Evolutionary conservation across 139 green algal species (phyloP).

Genomic region (Coelastrella sp.): DNA sequence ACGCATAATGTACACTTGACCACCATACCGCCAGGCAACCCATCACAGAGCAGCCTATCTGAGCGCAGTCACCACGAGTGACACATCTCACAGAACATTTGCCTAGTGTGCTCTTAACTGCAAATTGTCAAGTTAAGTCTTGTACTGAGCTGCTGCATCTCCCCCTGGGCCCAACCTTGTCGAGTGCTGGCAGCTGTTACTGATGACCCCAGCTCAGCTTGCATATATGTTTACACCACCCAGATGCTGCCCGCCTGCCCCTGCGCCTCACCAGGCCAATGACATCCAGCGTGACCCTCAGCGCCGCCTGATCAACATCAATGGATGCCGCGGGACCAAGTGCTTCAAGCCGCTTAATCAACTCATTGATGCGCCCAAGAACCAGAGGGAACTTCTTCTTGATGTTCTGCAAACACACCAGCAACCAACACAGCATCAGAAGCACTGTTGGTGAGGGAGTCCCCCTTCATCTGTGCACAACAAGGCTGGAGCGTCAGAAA

Average conservation of each 20-base stretch:
- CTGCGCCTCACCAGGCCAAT: slow-evolving; percentile 62
- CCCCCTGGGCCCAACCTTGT: neutral
- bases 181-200: neutral
- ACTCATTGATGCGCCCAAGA: slow-evolving; percentile 46
- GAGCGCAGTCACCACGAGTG: no score
- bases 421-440: neutral
- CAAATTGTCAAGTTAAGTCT: no score
- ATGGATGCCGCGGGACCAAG: slow-evolving; percentile 22
- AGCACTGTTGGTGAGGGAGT: neutral
- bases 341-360: slow-evolving; percentile 33
- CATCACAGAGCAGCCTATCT: no score
- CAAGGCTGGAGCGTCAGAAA: neutral
- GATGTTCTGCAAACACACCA: slow-evolving; percentile 55
- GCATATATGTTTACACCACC: no score
- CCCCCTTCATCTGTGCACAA: neutral
- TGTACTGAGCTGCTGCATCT: neutral
- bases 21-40: no score
- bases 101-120: no score
- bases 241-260: neutral
- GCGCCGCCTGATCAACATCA: slow-evolving; percentile 64
- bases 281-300: slow-evolving; percentile 71
- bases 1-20: no score
- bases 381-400: slow-evolving; percentile 66
- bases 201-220: neutral
- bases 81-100: no score